A percentile compares a stretch with the other conserved stretches of the same genome.
These are phyloP conservation scores for Thecaphora thlaspeos DNA, from an alignment of 1,284 basidiomycete species.

Conservation along the genomic window DNA sequence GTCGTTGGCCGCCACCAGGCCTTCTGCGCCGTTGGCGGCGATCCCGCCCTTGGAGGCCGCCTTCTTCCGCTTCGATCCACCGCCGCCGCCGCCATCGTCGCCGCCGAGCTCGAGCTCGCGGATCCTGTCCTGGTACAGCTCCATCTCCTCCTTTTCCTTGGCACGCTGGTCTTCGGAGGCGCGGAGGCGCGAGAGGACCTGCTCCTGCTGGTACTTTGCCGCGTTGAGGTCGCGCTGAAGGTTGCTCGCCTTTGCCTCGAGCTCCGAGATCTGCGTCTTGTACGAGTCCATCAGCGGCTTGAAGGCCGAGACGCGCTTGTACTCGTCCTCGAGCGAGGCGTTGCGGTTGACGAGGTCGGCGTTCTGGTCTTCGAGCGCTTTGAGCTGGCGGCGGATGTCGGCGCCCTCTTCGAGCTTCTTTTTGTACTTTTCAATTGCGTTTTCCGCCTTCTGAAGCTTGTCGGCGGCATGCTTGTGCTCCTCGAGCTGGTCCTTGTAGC, in stretches of 20 bases:
- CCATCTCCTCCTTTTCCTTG: constrained; percentile 79
- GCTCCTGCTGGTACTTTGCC: constrained; percentile 43
- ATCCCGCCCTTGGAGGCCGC: constrained; percentile 25
- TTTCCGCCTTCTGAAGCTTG: constrained; percentile 86
- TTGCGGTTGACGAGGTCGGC: constrained; percentile 86
- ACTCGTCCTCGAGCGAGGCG: constrained; percentile 83
- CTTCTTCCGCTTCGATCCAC: constrained; percentile 61
- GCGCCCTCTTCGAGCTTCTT: constrained; percentile 94
- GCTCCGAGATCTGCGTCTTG: constrained; percentile 77
- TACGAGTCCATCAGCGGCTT: constrained; percentile 90
- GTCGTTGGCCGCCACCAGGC: constrained; percentile 29
- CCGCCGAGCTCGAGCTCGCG: constrained; percentile 74
- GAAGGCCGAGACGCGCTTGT: constrained; percentile 78
- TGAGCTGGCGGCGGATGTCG: constrained; percentile 79
- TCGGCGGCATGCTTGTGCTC: constrained; percentile 79
- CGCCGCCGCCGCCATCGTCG: constrained; percentile 10
- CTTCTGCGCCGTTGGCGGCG: constrained; percentile 40
- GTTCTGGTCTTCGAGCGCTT: constrained; percentile 86
- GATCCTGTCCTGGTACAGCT: constrained; percentile 86
- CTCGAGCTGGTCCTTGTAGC: constrained; percentile 88
- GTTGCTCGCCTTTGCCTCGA: constrained; percentile 71
- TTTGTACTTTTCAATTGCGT: constrained; percentile 98
- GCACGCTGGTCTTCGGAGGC: constrained; percentile 68
- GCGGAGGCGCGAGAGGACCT: constrained; percentile 31
- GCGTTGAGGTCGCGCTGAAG: constrained; percentile 65